Evolutionary conservation across 371 early-diverging fungal genomes (phyloP).

Genomic region (Encephalitozoon hellem): DNA sequence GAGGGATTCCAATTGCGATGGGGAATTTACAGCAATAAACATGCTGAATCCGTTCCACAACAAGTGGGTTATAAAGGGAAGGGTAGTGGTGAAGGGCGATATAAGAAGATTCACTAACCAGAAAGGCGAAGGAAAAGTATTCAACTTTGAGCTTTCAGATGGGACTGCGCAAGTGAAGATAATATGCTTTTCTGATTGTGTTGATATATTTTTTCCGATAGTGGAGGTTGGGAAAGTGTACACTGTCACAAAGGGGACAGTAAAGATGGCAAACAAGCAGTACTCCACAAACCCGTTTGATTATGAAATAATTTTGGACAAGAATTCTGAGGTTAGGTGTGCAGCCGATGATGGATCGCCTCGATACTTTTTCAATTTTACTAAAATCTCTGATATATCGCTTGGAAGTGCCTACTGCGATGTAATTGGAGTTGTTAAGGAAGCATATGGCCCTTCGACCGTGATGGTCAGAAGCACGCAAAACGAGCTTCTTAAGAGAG

Average conservation of each 20-base stretch:
- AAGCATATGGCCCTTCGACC: constrained; percentile 25
- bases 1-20: constrained; percentile 22
- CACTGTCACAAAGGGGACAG: constrained; percentile 45
- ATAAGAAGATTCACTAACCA: constrained; percentile 51
- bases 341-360: constrained; percentile 27
- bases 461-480: constrained; percentile 42
- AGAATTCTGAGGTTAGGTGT: constrained; percentile 32
- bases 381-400: constrained; percentile 34
- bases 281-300: constrained; percentile 42
- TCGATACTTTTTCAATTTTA: constrained; percentile 40
- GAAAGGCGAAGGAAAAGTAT: constrained; percentile 54
- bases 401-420: constrained; percentile 20
- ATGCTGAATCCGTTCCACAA: constrained; percentile 53
- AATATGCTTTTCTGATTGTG: constrained; percentile 52
- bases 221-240: constrained; percentile 49
- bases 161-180: constrained; percentile 47
- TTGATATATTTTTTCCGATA: constrained; percentile 51
- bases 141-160: constrained; percentile 53
- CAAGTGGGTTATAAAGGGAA: constrained; percentile 50
- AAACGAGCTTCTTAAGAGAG: constrained; percentile 46
- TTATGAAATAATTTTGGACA: constrained; percentile 59
- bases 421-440: constrained; percentile 51
- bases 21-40: constrained; percentile 32
- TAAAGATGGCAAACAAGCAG: constrained; percentile 58
- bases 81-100: constrained; percentile 51